Evolutionary conservation across 805 yeast genomes (phyloP).

Genomic region (Saturnispora kantuleensis): DNA sequence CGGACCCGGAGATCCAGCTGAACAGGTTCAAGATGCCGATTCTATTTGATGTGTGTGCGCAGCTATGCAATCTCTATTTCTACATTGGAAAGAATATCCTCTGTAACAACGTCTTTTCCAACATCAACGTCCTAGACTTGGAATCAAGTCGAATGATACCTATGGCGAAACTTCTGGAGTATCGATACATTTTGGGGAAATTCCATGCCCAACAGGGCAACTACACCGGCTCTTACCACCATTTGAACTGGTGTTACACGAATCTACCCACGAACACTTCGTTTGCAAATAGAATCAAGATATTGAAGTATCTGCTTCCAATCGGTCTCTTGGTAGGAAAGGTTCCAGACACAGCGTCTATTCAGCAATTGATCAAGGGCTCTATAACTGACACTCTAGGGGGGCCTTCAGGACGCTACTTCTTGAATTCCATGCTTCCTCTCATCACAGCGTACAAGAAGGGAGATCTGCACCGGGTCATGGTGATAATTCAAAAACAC

Average conservation of each 20-base stretch:
- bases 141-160: conserved; percentile 30
- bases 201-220: conserved; percentile 46
- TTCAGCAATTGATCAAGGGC: conserved; percentile 14
- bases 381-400: conserved; percentile 3
- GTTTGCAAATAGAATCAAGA: conserved; percentile 24
- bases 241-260: conserved; percentile 40
- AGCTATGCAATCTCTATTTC: conserved; percentile 43
- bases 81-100: conserved; percentile 43
- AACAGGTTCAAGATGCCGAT: conserved; percentile 33
- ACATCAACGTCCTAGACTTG: conserved; percentile 43
- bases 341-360: conserved; percentile 29
- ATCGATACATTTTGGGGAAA: conserved; percentile 43
- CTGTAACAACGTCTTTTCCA: conserved; percentile 53
- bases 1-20: conserved; percentile 30
- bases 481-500: conserved; percentile 24
- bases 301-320: conserved; percentile 42
- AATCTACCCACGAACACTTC: conserved; percentile 23
- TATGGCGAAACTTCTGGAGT: conserved; percentile 37
- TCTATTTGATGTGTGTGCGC: conserved; percentile 38
- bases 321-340: conserved; percentile 44
- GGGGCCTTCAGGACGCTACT: conserved; percentile 8
- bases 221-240: conserved; percentile 35
- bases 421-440: conserved; percentile 29
- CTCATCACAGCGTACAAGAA: conserved; percentile 27
- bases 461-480: conserved; percentile 36